phyloP scores from a whole-genome alignment of 2,329 filamentous ascomycete genomes.

The Diaporthe caulivora region DNA sequence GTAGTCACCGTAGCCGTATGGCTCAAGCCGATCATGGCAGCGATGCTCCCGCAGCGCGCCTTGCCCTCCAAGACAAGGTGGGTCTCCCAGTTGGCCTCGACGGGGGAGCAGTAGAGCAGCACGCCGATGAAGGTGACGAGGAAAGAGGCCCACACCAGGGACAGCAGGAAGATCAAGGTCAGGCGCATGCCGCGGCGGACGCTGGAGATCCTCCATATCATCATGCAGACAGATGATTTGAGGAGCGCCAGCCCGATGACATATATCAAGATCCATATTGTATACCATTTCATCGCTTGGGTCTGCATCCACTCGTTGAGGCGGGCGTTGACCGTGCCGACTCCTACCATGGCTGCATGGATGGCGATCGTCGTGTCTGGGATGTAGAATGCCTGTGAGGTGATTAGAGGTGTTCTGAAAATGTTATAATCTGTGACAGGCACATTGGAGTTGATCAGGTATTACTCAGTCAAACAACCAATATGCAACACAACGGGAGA shows the following conservation, averaged over 20 bases:
- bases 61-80: neutral
- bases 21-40: slow-evolving; percentile 15
- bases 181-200: neutral
- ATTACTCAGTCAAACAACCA: neutral
- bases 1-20: slow-evolving; percentile 1
- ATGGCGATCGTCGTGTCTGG: slow-evolving; percentile 41
- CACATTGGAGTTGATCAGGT: neutral
- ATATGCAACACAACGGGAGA: no score
- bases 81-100: slow-evolving; percentile 5
- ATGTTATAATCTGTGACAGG: no score
- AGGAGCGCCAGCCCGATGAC: slow-evolving; percentile 11
- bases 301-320: slow-evolving; percentile 1
- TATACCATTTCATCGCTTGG: slow-evolving; percentile 16
- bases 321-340: neutral
- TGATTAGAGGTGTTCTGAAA: neutral
- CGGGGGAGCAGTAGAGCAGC: neutral
- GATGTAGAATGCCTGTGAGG: slow-evolving; percentile 34
- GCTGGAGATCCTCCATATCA: slow-evolving; percentile 26
- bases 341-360: slow-evolving; percentile 11
- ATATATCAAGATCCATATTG: slow-evolving; percentile 27
- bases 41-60: neutral
- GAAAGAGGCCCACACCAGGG: slow-evolving; percentile 1
- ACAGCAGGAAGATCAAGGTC: slow-evolving; percentile 1
- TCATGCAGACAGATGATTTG: slow-evolving; percentile 29
- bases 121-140: slow-evolving; percentile 2